Percentiles rank a stretch among this genome's conserved stretches.
These are phyloP conservation scores for Handroanthus guayacan DNA, from an alignment of 257 asterid species.

Conservation along the genomic window DNA sequence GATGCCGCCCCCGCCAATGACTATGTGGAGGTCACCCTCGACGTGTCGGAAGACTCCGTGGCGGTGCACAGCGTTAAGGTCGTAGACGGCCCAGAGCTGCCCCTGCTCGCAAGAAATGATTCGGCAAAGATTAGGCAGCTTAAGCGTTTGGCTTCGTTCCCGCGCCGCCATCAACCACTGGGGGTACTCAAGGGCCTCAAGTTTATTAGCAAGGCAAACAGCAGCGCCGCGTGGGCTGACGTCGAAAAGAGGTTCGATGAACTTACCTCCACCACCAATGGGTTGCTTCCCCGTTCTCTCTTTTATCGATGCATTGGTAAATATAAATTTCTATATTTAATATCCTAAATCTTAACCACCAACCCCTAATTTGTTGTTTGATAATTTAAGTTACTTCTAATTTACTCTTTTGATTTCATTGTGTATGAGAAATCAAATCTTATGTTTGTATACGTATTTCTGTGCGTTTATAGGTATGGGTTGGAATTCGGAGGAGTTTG, in stretches of 20 bases:
- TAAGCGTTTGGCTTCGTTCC: constrained; percentile 65
- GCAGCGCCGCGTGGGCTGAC: constrained; percentile 73
- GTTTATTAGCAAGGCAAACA: constrained; percentile 80
- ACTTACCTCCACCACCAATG: constrained; percentile 54
- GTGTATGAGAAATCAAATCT: neutral
- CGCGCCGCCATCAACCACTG: constrained; percentile 45
- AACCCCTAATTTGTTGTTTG: constrained; percentile 24
- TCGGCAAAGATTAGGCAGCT: constrained; percentile 66
- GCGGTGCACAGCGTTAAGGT: constrained; percentile 92
- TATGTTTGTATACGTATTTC: neutral
- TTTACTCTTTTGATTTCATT: constrained; percentile 13
- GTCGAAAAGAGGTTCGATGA: constrained; percentile 74
- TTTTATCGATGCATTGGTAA: constrained; percentile 92
- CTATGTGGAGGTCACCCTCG: constrained; percentile 90
- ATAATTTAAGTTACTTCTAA: constrained; percentile 15
- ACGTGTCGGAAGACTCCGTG: constrained; percentile 83
- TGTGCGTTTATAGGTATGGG: constrained; percentile 63
- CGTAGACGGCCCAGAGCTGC: constrained; percentile 78
- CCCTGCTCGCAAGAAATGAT: constrained; percentile 74
- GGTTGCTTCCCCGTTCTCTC: constrained; percentile 68
- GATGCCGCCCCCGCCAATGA: constrained; percentile 46
- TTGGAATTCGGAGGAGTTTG: constrained; percentile 75
- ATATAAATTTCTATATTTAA: neutral
- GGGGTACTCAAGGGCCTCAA: constrained; percentile 72
- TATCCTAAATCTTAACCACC: constrained; percentile 27